phyloP scores from a whole-genome alignment of 2,329 filamentous ascomycete genomes.

The Neofusicoccum ribis region DNA sequence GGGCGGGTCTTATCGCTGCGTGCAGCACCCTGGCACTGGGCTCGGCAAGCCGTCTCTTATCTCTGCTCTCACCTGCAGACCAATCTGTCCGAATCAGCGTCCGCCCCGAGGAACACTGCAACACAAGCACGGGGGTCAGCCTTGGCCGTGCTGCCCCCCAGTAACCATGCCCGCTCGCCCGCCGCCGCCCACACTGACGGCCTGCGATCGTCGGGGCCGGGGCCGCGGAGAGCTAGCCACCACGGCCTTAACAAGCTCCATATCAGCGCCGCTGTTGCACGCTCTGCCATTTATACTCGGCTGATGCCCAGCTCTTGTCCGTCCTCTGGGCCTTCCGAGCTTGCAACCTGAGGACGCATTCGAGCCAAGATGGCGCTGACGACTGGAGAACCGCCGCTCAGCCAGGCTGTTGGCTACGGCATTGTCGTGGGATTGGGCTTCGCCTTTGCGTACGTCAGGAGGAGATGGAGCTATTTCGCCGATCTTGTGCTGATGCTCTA shows the following conservation, averaged over 20 bases:
- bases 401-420: constrained; percentile 72
- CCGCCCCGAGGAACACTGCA: background rate
- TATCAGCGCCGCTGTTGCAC: no score
- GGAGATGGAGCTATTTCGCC: no score
- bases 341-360: background rate
- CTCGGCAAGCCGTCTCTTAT: background rate
- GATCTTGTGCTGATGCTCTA: constrained; percentile 19
- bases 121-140: background rate
- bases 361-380: background rate
- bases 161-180: background rate
- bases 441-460: constrained; percentile 59
- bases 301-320: background rate
- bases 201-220: background rate
- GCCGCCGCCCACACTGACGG: background rate
- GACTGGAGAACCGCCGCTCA: constrained; percentile 32
- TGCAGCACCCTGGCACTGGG: no score
- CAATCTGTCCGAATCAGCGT: background rate
- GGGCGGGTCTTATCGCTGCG: background rate
- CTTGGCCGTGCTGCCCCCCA: background rate
- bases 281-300: constrained; percentile 2
- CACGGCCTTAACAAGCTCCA: background rate
- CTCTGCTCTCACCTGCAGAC: background rate
- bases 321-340: background rate
- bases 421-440: constrained; percentile 74
- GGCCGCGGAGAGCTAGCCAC: background rate